Base-by-base conservation (phyloP, 139 green algal species). In the Haematococcus sp. region DNA sequence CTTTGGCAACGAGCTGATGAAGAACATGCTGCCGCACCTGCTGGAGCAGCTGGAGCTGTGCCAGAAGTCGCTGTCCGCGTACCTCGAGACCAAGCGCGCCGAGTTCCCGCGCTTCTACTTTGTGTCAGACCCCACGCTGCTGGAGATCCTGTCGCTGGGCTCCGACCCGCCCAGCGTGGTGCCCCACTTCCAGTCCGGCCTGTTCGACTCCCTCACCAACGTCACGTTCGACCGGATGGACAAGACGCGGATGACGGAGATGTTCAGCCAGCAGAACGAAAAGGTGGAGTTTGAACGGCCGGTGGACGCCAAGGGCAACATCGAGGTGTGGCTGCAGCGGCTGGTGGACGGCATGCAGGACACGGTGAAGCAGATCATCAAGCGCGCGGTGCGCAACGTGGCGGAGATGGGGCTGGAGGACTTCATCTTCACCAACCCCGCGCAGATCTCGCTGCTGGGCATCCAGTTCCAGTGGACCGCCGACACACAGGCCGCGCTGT, bases 21-120 rank as follows among this genome's bases (percentile, higher is more conserved):
- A 94, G 78, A 93, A 84, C 67, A 88, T 97, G 87, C 90, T 98
- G 73, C 90, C 93, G 13, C 87, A 95, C 82, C 83, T 98, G 69
- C 83, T 93, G 66, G 93, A 98, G 85, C 92, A 98, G 78, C 88
- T 98, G 52, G 94, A 98, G 88, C 80, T 97, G 66, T 97, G 91
- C 80, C 94, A 98, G 83, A 98, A 98, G 90, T 89, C 76, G 2
- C 86, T 98, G 28, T 89, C 82, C 25, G 88, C 89, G 7, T 98
- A 97, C 88, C 86, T 98, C 44, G 94, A 98, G 83, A 90, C 89
- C 75, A 98, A 98, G 84, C 86, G 94, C 63, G 93, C 92, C 35
- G 88, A 96, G 77, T 98, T 98, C 77, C 94, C 94, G 0, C 88
- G 94, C 73, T 98, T 98, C 82, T 98, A 98, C 84, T 98, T 98